phyloP scores from a whole-genome alignment of 352 stramenopile genomes.

The Phytophthora sp. region DNA sequence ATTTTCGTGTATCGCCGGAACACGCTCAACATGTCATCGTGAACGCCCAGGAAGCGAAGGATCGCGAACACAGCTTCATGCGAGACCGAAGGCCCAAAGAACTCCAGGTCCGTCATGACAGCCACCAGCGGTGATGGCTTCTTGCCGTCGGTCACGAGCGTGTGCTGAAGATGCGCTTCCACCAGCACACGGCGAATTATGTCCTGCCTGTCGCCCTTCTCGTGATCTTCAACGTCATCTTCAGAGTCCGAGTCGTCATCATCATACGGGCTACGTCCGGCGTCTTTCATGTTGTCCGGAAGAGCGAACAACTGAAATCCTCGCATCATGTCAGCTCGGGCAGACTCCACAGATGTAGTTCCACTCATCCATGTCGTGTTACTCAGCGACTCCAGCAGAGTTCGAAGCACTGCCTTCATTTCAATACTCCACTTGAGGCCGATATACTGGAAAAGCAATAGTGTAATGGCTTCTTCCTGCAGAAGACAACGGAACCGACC shows the following conservation, averaged over 20 bases:
- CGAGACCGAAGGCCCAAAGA: constrained; percentile 51
- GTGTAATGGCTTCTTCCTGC: constrained; percentile 51
- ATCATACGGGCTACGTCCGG: constrained; percentile 26
- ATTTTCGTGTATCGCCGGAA: constrained; percentile 51
- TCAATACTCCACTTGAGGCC: constrained; percentile 40
- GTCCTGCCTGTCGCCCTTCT: constrained; percentile 43
- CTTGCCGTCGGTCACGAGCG: constrained; percentile 10
- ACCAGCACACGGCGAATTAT: constrained; percentile 48
- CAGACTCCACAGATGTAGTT: constrained; percentile 18
- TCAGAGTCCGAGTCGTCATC: constrained; percentile 16
- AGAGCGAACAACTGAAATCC: constrained; percentile 39
- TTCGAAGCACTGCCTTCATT: constrained; percentile 32
- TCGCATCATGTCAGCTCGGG: constrained; percentile 23
- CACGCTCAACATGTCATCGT: constrained; percentile 37
- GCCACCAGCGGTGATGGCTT: constrained; percentile 32
- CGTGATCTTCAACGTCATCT: constrained; percentile 4
- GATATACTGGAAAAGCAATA: constrained; percentile 57
- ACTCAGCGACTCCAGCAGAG: constrained; percentile 36
- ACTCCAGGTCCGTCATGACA: constrained; percentile 56
- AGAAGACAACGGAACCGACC: constrained; percentile 50
- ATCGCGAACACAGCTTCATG: constrained; percentile 49
- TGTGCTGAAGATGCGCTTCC: constrained; percentile 40
- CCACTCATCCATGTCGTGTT: not conserved
- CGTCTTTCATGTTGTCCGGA: constrained; percentile 22
- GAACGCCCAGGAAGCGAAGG: constrained; percentile 46